phyloP scores from a whole-genome alignment of 2,329 filamentous ascomycete genomes.

The Talaromyces atroroseus region DNA sequence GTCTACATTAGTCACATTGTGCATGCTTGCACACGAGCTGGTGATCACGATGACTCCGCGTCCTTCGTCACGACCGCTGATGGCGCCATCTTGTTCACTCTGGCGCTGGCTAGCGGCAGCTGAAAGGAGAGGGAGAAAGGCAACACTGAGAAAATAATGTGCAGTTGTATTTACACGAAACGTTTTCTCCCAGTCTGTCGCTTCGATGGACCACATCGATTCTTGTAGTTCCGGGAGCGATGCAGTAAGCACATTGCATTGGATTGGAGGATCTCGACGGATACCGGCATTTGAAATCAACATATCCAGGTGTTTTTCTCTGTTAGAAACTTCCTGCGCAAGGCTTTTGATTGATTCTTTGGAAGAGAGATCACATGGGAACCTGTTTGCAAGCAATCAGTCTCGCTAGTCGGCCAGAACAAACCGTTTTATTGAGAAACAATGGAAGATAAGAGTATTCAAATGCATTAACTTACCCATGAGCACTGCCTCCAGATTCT shows the following conservation, averaged over 20 bases:
- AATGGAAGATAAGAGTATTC: background rate
- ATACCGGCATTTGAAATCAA: conserved; percentile 49
- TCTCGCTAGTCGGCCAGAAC: background rate
- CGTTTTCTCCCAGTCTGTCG: conserved; percentile 42
- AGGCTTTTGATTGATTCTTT: conserved; percentile 38
- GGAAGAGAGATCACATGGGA: conserved; percentile 32
- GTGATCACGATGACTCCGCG: conserved; percentile 46
- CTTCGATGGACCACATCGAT: conserved; percentile 44
- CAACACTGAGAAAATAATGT: conserved; percentile 47
- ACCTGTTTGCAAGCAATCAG: conserved; percentile 12
- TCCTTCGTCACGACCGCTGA: conserved; percentile 32
- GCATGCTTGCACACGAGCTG: conserved; percentile 50
- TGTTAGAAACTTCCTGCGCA: conserved; percentile 26
- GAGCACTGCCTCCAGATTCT: conserved; percentile 32
- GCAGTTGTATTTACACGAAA: conserved; percentile 47
- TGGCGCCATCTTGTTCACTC: background rate
- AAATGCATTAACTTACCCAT: conserved; percentile 27
- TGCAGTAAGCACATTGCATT: conserved; percentile 43
- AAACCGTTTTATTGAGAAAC: background rate
- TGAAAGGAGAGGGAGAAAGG: conserved; percentile 41
- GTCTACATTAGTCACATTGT: conserved; percentile 50
- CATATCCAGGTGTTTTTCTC: conserved; percentile 42
- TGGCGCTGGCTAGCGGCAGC: conserved; percentile 27
- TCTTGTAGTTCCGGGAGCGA: conserved; percentile 39
- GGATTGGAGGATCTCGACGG: conserved; percentile 38